phyloP scores from a whole-genome alignment of 768 basidiomycete genomes.

The Amanita pallidorosea region DNA sequence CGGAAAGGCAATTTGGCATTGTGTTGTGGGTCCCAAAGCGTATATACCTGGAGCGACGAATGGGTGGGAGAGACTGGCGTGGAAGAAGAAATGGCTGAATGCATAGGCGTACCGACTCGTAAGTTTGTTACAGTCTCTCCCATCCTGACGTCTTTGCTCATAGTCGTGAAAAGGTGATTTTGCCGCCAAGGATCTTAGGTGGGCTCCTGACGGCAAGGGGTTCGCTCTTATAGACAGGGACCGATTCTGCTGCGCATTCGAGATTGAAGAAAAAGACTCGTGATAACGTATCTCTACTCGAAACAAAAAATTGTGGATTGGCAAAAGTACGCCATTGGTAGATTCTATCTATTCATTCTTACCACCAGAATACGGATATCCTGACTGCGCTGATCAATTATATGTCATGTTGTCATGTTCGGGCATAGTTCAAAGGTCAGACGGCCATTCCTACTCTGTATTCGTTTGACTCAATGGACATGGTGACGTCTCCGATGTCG shows the following conservation, averaged over 20 bases:
- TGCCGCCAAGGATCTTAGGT: constrained; percentile 54
- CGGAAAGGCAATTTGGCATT: constrained; percentile 60
- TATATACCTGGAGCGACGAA: constrained; percentile 80
- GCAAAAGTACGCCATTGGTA: too few relatives aligned
- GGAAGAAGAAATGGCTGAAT: constrained; percentile 79
- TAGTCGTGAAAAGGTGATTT: constrained; percentile 46
- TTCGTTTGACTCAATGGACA: too few relatives aligned
- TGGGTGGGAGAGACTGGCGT: constrained; percentile 50
- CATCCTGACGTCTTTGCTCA: constrained; percentile 4
- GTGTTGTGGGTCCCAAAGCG: constrained; percentile 54
- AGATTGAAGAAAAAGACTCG: constrained; percentile 29
- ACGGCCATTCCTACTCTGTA: too few relatives aligned
- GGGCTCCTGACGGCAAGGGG: constrained; percentile 84
- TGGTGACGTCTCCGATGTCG: too few relatives aligned
- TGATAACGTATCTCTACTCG: background rate
- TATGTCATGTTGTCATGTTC: too few relatives aligned
- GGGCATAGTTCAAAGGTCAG: too few relatives aligned
- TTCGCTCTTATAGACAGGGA: constrained; percentile 66
- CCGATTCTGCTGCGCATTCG: constrained; percentile 80
- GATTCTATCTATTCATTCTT: too few relatives aligned
- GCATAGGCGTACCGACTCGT: constrained; percentile 84
- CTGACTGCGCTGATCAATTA: too few relatives aligned
- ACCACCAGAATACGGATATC: too few relatives aligned
- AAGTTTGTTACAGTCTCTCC: constrained; percentile 23
- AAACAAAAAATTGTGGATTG: background rate